Conservation (phyloP, 257 asterid genomes). For the Leonotis leonurus region DNA sequence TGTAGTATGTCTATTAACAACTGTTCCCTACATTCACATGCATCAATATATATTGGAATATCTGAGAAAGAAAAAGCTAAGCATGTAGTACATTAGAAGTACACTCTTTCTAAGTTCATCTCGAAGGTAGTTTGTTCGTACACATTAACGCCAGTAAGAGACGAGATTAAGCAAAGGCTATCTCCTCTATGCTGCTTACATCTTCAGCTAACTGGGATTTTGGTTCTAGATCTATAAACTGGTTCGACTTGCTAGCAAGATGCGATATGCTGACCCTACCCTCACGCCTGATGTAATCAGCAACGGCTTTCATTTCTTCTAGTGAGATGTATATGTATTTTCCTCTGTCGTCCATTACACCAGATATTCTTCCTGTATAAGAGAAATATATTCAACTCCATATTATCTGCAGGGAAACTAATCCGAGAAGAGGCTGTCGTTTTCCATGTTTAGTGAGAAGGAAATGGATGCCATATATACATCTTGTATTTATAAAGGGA, state of each 20-base stretch:
- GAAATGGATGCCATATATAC: not conserved
- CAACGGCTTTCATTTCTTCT: slow-evolving; percentile 96
- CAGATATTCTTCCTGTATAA: slow-evolving; percentile 76
- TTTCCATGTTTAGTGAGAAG: not conserved
- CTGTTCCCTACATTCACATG: too few species aligned
- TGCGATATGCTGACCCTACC: slow-evolving; percentile 94
- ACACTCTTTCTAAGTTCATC: not conserved
- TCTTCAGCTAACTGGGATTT: slow-evolving; percentile 57
- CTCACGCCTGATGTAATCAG: slow-evolving; percentile 85
- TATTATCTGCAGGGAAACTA: not conserved
- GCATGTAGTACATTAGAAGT: not conserved
- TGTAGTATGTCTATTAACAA: too few species aligned
- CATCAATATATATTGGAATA: too few species aligned
- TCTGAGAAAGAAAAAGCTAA: not conserved
- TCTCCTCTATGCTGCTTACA: slow-evolving; percentile 48
- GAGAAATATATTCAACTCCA: not conserved
- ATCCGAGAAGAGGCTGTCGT: not conserved
- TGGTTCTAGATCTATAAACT: slow-evolving; percentile 90
- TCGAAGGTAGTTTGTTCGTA: not conserved
- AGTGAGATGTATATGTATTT: slow-evolving; percentile 82
- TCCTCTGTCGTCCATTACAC: slow-evolving; percentile 99
- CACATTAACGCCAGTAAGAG: not conserved
- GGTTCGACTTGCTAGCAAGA: slow-evolving; percentile 93
- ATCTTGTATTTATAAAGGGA: not conserved
- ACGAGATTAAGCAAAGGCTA: slow-evolving; percentile 39